Base-by-base conservation (phyloP, 257 asterid genomes). In the Nicotiana obtusifolia region DNA sequence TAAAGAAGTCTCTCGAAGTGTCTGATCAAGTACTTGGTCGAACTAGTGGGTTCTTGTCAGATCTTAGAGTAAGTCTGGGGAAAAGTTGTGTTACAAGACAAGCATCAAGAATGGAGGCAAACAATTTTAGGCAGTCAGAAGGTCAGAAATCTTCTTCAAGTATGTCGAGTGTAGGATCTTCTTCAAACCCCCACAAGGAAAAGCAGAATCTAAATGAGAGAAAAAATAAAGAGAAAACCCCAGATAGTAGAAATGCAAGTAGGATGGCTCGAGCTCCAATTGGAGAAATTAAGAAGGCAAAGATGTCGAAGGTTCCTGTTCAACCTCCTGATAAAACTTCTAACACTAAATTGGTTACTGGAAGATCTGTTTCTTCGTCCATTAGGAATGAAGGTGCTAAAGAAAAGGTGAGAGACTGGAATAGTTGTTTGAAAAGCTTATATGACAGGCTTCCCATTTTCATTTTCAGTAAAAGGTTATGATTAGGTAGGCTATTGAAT, bases 91-190 rank as follows among this genome's bases (percentile, higher is more conserved):
- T 83, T 80, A 86, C 86, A 57, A 83, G 89, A 83, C 90, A 80
- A 79, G 91, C 90, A 76, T 83, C 84, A 24, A 85, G 91, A 83
- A 41, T 82, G 76, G 84, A 79, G 85, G 82, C 83, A 41, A 64
- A 84, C 49, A 81, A 76, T 62, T 59, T 24, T 41, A 83, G 69
- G 68, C 81, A 82, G 67, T 82, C 86, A 16, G 90, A 83, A 76
- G 84, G 85, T 77, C 64, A 7, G 83, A 87, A 83, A 61, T 83
- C 86, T 69, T 83, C 84, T 59, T 89, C 90, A 61, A 66, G 87
- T 76, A 87, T 86, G 82, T 86, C 89, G 15, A 89, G 90, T 80
- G 79, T 85, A 17, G 87, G 88, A 26, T 89, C 88, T 82, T 87
- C 88, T 71, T 73, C 76, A 28, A 26, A 53, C 59, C 84, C 79